These are phyloP conservation scores for Paramecium sonneborni DNA, from an alignment of 73 alveolate species.

Conservation along the genomic window DNA sequence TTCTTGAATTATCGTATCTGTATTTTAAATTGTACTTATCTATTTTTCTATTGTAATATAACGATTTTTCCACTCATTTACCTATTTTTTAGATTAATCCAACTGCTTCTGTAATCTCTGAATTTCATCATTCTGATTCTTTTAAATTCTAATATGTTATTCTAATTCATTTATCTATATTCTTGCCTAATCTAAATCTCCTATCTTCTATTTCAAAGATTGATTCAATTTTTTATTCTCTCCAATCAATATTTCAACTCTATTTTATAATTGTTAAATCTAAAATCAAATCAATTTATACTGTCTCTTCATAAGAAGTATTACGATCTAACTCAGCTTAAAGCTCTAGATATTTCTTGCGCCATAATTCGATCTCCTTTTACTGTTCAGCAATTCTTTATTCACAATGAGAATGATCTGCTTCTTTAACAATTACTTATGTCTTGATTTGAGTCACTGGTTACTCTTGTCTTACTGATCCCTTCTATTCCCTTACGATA, in stretches of 20 bases:
- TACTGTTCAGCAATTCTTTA: not conserved
- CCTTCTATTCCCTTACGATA: slow-evolving; percentile 20
- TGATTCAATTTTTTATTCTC: slow-evolving; percentile 6
- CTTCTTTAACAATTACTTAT: slow-evolving; percentile 27
- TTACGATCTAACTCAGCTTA: slow-evolving; percentile 42
- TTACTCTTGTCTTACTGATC: not conserved
- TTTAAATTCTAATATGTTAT: not conserved
- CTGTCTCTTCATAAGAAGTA: slow-evolving; percentile 25
- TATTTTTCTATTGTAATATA: not conserved
- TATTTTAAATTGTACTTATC: too few relatives aligned
- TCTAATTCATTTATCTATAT: not conserved
- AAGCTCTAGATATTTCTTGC: slow-evolving; percentile 42
- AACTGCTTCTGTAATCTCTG: not conserved
- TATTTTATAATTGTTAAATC: not conserved
- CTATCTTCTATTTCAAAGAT: not conserved
- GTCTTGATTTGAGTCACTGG: not conserved
- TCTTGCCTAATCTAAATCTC: not conserved
- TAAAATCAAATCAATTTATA: not conserved
- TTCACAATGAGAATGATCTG: slow-evolving; percentile 53
- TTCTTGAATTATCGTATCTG: not conserved
- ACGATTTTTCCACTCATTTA: not conserved
- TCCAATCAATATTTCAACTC: slow-evolving; percentile 25
- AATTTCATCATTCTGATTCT: not conserved
- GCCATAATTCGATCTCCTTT: slow-evolving; percentile 8
- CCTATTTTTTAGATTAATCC: not conserved